Evolutionary conservation across 768 basidiomycete genomes (phyloP), one percentile per base, ranked within the genome.

Genomic region (Pulveroboletus sp.): DNA sequence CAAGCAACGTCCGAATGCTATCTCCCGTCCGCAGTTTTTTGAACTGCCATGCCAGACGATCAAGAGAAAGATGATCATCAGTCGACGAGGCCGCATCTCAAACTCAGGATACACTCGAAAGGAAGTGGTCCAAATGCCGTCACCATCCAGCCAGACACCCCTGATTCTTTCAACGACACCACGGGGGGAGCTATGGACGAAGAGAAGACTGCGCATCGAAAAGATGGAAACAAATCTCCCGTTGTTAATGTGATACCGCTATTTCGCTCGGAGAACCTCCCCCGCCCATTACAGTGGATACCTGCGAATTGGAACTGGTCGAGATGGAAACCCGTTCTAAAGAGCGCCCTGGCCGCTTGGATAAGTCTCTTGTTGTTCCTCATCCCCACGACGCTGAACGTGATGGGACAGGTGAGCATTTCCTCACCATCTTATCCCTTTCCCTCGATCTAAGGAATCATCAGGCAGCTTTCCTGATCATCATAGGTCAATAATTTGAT

Each of bases 341-440:
- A 87, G 46, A 79, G 79, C 53, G 77, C 83, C 12, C 43, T 83
- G 34, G 71, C 79, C 1, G 85, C 76, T 16, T 89, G 85, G 84
- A 54, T 85, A 2, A 70, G 80, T 17, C 62, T 76, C 0, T 60
- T 87, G 10, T 59, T 88, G 4, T 80, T 88, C 60, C 63, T 85
- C 14, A 79, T 85, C 36, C 78, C 79, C 0, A 50, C 44, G 2
- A 72, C 79, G 2, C 66, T 80, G 59, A 50, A 55, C 2, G 54
- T 75, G 19, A 64, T 88, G 65, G 86, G 87, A 0, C 78, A 80
- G 70, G 86, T 83, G 53, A 37, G 47, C 34, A 4, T 41, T 7
- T n/a, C 40, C 37, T 6, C 10, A 0, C 8, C 23, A 4, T 26
- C 6, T 2, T 27, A 17, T 32, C 5, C 9, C 17, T 13, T 23